These are phyloP conservation scores for Nepenthes gracilis DNA, from an alignment of 148 eudicot species.

Conservation along the genomic window DNA sequence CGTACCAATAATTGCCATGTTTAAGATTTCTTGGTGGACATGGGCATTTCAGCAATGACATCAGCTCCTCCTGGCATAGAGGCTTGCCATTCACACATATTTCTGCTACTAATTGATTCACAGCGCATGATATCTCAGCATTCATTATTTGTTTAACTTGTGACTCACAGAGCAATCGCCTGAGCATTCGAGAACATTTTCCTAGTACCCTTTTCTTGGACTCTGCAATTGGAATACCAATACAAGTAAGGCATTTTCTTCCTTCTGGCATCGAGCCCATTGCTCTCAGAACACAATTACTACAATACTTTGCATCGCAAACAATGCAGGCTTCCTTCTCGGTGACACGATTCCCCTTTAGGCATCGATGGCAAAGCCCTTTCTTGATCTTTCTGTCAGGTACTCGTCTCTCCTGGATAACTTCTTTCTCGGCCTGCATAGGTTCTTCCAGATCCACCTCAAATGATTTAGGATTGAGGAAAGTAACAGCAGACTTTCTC, in stretches of 20 bases:
- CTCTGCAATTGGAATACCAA: conserved; percentile 49
- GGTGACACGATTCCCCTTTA: conserved; percentile 39
- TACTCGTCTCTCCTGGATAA: conserved; percentile 18
- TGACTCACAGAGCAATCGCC: conserved; percentile 21
- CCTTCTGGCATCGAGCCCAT: conserved; percentile 99
- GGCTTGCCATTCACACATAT: conserved; percentile 39
- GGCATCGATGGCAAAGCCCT: conserved; percentile 60
- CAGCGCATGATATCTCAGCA: conserved; percentile 39
- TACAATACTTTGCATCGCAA: conserved; percentile 67
- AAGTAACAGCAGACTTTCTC: conserved; percentile 31
- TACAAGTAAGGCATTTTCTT: conserved; percentile 71
- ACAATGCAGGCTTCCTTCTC: conserved; percentile 66
- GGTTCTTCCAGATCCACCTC: conserved; percentile 12
- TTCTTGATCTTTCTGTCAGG: conserved; percentile 28
- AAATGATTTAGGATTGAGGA: conserved; percentile 22
- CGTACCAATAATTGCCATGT: conserved; percentile 90
- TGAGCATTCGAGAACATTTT: conserved; percentile 45
- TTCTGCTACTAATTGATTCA: conserved; percentile 49
- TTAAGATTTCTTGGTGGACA: conserved; percentile 61
- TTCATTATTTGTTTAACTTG: conserved; percentile 41
- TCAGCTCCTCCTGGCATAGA: conserved; percentile 42
- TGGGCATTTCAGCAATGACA: conserved; percentile 32
- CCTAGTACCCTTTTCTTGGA: conserved; percentile 70
- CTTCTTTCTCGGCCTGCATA: conserved; percentile 7
- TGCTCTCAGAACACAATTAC: conserved; percentile 50